Conservation (phyloP, 2,329 filamentous ascomycete genomes). For the Neopestalotiopsis clavispora region DNA sequence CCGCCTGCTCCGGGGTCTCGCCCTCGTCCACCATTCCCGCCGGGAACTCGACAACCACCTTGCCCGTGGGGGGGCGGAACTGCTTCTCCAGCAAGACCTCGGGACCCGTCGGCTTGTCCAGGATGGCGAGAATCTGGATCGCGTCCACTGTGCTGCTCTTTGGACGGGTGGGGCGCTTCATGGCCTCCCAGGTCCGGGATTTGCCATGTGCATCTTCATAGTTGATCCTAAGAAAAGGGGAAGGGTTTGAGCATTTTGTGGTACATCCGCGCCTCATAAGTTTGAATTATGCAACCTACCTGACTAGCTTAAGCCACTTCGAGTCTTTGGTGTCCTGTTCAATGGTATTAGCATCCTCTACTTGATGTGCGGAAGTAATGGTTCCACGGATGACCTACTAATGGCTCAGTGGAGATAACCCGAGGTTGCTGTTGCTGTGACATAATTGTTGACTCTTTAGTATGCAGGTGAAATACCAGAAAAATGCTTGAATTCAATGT, state of each 20-base stretch:
- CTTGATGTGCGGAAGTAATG: not conserved
- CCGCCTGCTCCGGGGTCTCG: conserved; percentile 41
- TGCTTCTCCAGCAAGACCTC: conserved; percentile 43
- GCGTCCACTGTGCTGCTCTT: conserved; percentile 34
- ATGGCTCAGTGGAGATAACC: conserved; percentile 33
- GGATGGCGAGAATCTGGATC: conserved; percentile 34
- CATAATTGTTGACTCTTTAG: not conserved
- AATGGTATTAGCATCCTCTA: not conserved
- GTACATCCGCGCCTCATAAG: not conserved
- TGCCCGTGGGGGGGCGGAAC: conserved; percentile 43
- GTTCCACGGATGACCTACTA: conserved; percentile 26
- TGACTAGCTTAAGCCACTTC: conserved; percentile 36
- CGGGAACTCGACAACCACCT: conserved; percentile 43
- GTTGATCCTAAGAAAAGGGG: conserved; percentile 27
- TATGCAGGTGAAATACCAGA: not conserved
- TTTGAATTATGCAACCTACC: conserved; percentile 21
- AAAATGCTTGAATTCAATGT: not conserved
- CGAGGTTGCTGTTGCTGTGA: conserved; percentile 2
- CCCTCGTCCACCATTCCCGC: conserved; percentile 44
- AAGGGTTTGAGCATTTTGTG: not conserved
- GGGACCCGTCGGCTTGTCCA: conserved; percentile 29
- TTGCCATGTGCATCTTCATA: conserved; percentile 34
- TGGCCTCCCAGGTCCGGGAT: conserved; percentile 35
- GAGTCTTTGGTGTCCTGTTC: conserved; percentile 36
- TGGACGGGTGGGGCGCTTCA: conserved; percentile 30